phyloP scores from a whole-genome alignment of 2,329 filamentous ascomycete species.

The Rhinocladiella similis region DNA sequence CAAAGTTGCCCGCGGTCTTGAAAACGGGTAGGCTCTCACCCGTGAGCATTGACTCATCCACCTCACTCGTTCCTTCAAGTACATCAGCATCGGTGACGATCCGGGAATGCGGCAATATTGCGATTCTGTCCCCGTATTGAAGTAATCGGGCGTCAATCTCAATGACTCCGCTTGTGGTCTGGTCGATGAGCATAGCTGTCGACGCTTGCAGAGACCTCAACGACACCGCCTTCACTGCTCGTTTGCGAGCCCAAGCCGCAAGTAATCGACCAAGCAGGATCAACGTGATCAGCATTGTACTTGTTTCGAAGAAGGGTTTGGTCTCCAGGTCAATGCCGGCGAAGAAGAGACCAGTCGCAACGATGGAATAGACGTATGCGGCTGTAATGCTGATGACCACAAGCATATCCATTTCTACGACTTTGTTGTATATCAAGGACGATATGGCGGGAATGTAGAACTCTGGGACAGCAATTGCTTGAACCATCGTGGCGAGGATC shows the following conservation, averaged over 20 bases:
- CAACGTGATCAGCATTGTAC: slow-evolving; percentile 54
- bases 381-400: slow-evolving; percentile 54
- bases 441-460: slow-evolving; percentile 65
- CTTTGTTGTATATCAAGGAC: slow-evolving; percentile 46
- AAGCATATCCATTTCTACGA: slow-evolving; percentile 57
- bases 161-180: slow-evolving; percentile 34
- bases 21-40: no score
- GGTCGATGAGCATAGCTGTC: slow-evolving; percentile 55
- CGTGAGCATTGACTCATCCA: slow-evolving; percentile 77
- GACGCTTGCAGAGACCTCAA: slow-evolving; percentile 57
- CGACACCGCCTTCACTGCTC: slow-evolving; percentile 52
- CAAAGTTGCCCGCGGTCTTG: slow-evolving; percentile 45
- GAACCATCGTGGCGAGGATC: slow-evolving; percentile 65
- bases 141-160: slow-evolving; percentile 68
- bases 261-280: slow-evolving; percentile 54
- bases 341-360: slow-evolving; percentile 45
- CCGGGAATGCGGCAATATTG: slow-evolving; percentile 58
- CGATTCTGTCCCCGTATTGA: slow-evolving; percentile 70
- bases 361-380: slow-evolving; percentile 52
- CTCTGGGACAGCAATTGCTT: slow-evolving; percentile 59
- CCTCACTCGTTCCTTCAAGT: slow-evolving; percentile 61
- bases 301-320: slow-evolving; percentile 55
- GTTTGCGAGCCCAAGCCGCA: slow-evolving; percentile 49
- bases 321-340: slow-evolving; percentile 38
- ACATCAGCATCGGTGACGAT: slow-evolving; percentile 72